Conservation (phyloP, 345 rosid genomes). For the Mercurialis annua region DNA sequence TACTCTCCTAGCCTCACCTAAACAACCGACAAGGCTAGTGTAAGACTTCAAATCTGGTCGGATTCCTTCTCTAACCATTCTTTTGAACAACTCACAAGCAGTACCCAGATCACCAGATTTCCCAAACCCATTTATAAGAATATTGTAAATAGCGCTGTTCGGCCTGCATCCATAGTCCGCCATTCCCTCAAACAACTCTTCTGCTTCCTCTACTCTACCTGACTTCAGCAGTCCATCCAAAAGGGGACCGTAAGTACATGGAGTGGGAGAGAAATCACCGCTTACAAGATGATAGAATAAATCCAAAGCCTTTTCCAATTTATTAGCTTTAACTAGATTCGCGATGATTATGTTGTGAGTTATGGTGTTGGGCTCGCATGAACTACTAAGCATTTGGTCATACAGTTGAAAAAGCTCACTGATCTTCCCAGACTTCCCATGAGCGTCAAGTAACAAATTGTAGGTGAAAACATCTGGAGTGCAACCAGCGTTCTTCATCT, state of each 20-base stretch:
- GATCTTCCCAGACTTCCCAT: slow-evolving; percentile 60
- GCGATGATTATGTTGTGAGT: slow-evolving; percentile 84
- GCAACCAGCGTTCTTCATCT: slow-evolving; percentile 62
- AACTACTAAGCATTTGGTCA: slow-evolving; percentile 53
- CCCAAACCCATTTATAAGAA: slow-evolving; percentile 79
- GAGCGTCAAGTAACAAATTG: slow-evolving; percentile 64
- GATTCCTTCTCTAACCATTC: slow-evolving; percentile 72
- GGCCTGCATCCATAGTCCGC: slow-evolving; percentile 68
- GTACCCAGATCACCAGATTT: slow-evolving; percentile 65
- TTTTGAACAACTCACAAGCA: slow-evolving; percentile 60
- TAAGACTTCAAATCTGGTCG: slow-evolving; percentile 94
- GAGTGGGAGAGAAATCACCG: slow-evolving; percentile 66
- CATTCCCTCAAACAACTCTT: slow-evolving; percentile 76
- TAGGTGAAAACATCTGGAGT: slow-evolving; percentile 60
- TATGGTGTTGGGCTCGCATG: slow-evolving; percentile 57
- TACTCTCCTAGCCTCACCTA: slow-evolving; percentile 63
- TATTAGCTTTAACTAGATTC: slow-evolving; percentile 53
- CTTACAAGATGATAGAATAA: slow-evolving; percentile 69
- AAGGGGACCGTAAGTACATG: slow-evolving; percentile 84
- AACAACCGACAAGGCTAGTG: slow-evolving; percentile 67
- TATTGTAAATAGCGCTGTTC: slow-evolving; percentile 81
- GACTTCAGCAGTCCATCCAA: slow-evolving; percentile 72
- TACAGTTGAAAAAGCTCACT: slow-evolving; percentile 53
- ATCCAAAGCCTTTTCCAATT: slow-evolving; percentile 63
- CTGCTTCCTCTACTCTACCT: slow-evolving; percentile 62